A percentile compares a stretch with the other conserved stretches of the same genome.
Conservation (phyloP, 305 asterid species). For the Euphrasia arctica region DNA sequence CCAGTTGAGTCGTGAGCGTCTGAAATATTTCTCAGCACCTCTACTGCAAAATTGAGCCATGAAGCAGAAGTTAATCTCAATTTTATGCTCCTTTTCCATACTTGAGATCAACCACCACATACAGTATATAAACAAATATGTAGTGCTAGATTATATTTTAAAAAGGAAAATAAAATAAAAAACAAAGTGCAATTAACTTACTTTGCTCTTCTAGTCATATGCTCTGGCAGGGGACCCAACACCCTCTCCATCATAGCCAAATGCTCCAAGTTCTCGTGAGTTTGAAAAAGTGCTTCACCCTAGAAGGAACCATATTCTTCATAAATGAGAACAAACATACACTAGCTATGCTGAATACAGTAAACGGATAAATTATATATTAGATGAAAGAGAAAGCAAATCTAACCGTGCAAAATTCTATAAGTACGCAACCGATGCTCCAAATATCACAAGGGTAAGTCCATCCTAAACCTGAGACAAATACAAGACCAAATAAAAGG, state of each 20-base stretch:
- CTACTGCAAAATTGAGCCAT: constrained; percentile 42
- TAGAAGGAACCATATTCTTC: constrained; percentile 22
- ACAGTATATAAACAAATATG: no score
- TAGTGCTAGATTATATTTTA: no score
- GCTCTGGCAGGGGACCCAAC: constrained; percentile 71
- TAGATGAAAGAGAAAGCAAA: constrained; percentile 18
- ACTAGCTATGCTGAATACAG: not conserved
- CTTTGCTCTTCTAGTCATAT: constrained; percentile 69
- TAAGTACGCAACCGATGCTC: constrained; percentile 87
- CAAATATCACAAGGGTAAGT: constrained; percentile 81
- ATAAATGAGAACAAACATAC: constrained; percentile 12
- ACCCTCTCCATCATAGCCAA: constrained; percentile 98
- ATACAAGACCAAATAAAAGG: constrained; percentile 4
- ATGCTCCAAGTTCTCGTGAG: constrained; percentile 92
- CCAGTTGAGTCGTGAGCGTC: constrained; percentile 70
- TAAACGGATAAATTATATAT: constrained; percentile 2
- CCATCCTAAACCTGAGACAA: constrained; percentile 82
- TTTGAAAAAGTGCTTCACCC: constrained; percentile 84
- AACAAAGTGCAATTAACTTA: constrained; percentile 30
- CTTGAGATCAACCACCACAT: no score
- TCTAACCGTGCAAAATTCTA: constrained; percentile 82
- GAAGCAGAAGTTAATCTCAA: constrained; percentile 15
- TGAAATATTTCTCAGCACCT: constrained; percentile 62
- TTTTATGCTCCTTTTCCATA: not conserved
- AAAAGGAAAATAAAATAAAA: not conserved